Base-by-base conservation (phyloP, 331 rosid genomes). In the Erythrophleum ivorense region DNA sequence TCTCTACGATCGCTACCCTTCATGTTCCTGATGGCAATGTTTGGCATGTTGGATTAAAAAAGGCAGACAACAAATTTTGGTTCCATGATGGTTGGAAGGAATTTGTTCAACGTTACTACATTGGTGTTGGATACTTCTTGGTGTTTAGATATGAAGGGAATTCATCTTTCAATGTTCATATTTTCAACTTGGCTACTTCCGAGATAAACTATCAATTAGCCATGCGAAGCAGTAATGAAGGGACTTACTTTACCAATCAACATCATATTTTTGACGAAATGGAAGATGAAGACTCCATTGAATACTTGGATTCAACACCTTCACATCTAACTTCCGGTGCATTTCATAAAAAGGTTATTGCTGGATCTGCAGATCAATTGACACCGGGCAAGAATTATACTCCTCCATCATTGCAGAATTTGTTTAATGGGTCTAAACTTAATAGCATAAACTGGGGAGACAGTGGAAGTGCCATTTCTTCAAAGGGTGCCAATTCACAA, bases 21-120 rank as follows among this genome's bases (percentile, higher is more conserved):
- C 80, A 71, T 48, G 91, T 96, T 84, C 98, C 98, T 12, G 98
- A 86, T 55, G 98, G 97, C 36, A 90, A 81, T 63, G 84, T 82
- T 49, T 94, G 98, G 97, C 97, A 81, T 58, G 85, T 94, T 45
- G 91, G 93, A 76, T 60, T 94, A 54, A 92, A 91, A 81, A 91
- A 81, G 82, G 86, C 67, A 1, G 98, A 94, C 80, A 92, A 88
- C 82, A 91, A 87, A 66, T 66, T 80, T 86, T 96, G 99, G 94
- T 87, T 96, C 49, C 68, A 80, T 16, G 90, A 94, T 76, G 98
- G 97, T 40, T 96, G 99, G 99, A 88, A 86, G 64, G 97, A 90
- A 10, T 96, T 96, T 73, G 82, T 86, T 77, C 94, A 92, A 49
- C 88, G 82, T 75, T 91, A 92, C 81, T 84, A 92, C 49, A 84